Base-by-base conservation (phyloP, 352 stramenopile species). In the Thalassiosira mediterranea region DNA sequence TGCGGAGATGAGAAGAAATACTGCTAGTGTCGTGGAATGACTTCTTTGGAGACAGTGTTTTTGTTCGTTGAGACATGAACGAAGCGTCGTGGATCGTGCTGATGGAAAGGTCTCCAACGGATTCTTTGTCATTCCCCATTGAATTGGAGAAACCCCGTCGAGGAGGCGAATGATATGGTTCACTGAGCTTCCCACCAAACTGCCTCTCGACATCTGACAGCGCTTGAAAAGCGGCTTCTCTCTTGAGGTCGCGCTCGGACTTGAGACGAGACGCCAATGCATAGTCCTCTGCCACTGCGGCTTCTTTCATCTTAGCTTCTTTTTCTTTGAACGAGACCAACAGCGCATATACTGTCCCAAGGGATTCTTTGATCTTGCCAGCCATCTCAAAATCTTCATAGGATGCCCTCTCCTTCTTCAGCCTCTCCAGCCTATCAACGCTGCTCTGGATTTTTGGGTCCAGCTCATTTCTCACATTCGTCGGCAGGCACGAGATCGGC, bases 201-300 rank as follows among this genome's bases (percentile, higher is more conserved):
- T 70, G 34, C 28, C 64, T 34, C 64, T 98, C 95, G 25, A 88
- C 87, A 0, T 91, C 90, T 15, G 96, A 88, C 0, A 95, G 91
- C 37, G 94, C 88, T 38, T 95, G 83, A 59, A 95, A 96, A 7
- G 93, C 93, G 23, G 88, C 62, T 52, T 96, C 31, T 51, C 61
- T 77, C 19, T 48, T 59, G 11, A n/a, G 26, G 42, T 86, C 73
- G 19, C 73, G 54, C 60, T 83, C 61, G 15, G 25, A 61, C 44
- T 86, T 86, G 5, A 86, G 67, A 3, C 49, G 59, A 21, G 67
- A 71, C n/a, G 78, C 78, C 49, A 71, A 34, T 4, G 34, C 63
- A 25, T 81, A 86, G 21, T 86, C 73, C 48, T 86, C 78, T 17
- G 37, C 34, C 11, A 28, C 48, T n/a, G 78, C 72, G n/a, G 78